Percentiles rank a stretch among this genome's conserved stretches.
Conservation (phyloP, 2,329 filamentous ascomycete species). For the Diaporthe citri region DNA sequence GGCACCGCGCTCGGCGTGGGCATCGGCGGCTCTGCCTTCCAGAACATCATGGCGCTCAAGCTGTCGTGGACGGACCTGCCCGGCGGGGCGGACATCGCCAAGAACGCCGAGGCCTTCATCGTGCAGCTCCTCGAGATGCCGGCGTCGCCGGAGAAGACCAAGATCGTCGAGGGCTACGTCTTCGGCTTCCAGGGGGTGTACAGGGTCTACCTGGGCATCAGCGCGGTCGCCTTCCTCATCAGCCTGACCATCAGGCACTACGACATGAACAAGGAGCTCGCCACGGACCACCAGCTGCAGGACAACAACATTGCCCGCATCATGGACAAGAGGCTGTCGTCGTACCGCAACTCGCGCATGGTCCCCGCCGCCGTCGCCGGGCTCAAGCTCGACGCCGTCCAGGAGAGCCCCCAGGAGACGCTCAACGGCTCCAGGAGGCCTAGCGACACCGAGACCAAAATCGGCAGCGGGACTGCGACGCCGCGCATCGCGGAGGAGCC, state of each 20-base stretch:
- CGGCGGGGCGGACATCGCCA: constrained; percentile 44
- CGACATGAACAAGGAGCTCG: constrained; percentile 60
- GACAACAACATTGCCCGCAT: constrained; percentile 44
- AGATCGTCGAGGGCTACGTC: constrained; percentile 58
- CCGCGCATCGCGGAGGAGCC: neutral
- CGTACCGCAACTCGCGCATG: constrained; percentile 33
- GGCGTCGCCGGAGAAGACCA: constrained; percentile 34
- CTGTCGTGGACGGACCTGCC: constrained; percentile 48
- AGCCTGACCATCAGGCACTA: constrained; percentile 65
- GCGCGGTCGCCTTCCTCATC: constrained; percentile 61
- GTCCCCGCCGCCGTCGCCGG: neutral
- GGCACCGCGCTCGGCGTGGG: constrained; percentile 58
- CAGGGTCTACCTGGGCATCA: constrained; percentile 64
- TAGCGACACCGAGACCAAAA: constrained; percentile 16
- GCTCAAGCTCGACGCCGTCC: constrained; percentile 18
- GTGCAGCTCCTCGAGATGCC: constrained; percentile 42
- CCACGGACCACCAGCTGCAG: constrained; percentile 61
- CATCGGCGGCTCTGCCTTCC: constrained; percentile 56
- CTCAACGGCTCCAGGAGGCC: constrained; percentile 17
- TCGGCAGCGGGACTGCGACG: constrained; percentile 12
- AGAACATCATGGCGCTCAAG: constrained; percentile 54
- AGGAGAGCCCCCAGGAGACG: constrained; percentile 19
- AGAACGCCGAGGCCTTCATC: constrained; percentile 47
- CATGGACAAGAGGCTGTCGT: constrained; percentile 32
- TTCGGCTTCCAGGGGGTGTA: constrained; percentile 67